phyloP scores from a whole-genome alignment of 495 filamentous ascomycete species.

The Lophium mytilinum region DNA sequence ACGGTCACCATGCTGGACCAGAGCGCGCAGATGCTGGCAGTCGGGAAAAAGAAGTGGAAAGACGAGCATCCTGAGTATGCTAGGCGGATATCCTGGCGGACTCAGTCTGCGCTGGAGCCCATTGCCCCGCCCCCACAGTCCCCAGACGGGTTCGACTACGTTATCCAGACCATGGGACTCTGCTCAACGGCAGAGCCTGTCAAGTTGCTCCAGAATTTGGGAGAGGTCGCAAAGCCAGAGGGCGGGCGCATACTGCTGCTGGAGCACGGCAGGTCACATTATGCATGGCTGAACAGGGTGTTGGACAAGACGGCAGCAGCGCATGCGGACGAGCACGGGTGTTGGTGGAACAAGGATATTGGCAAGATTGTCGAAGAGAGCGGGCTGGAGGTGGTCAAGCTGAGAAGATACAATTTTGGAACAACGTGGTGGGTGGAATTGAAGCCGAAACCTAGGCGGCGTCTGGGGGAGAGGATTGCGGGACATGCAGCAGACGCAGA shows the following conservation, averaged over 20 bases:
- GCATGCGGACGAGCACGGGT: slow-evolving; percentile 81
- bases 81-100: slow-evolving; percentile 38
- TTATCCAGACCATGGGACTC: slow-evolving; percentile 87
- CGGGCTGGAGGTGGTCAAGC: slow-evolving; percentile 65
- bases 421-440: slow-evolving; percentile 66
- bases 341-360: slow-evolving; percentile 97
- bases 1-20: slow-evolving; percentile 57
- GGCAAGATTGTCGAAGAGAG: slow-evolving; percentile 68
- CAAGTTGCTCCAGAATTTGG: slow-evolving; percentile 54
- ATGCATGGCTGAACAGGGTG: slow-evolving; percentile 65
- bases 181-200: slow-evolving; percentile 77
- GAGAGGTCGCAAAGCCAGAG: slow-evolving; percentile 41
- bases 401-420: slow-evolving; percentile 65
- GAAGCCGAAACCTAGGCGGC: slow-evolving; percentile 31
- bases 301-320: slow-evolving; percentile 67
- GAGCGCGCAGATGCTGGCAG: slow-evolving; percentile 55
- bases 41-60: slow-evolving; percentile 52
- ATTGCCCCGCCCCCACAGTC: slow-evolving; percentile 27
- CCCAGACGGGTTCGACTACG: slow-evolving; percentile 59
- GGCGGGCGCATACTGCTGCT: slow-evolving; percentile 70
- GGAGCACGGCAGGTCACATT: slow-evolving; percentile 81
- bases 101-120: slow-evolving; percentile 32
- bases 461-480: neutral
- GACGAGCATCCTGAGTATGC: slow-evolving; percentile 40
- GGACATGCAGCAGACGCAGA: neutral